Base-by-base conservation (phyloP, 176 grass and related monocot genomes). In the Musa schizocarpa region DNA sequence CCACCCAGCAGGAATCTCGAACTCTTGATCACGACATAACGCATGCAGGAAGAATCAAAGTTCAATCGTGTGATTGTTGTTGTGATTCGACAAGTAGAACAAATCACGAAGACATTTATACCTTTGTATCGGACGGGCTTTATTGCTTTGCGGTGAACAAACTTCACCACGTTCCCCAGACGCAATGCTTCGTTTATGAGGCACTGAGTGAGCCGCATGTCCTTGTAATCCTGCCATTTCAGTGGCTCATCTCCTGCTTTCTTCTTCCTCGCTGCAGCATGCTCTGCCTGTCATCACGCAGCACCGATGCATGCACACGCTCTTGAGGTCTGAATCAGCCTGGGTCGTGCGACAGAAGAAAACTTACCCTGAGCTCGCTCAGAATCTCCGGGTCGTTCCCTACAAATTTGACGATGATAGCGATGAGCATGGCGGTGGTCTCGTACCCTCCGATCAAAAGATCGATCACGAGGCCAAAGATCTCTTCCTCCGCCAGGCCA, bases 111-210 rank as follows among this genome's bases (percentile, higher is more conserved):
- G 1, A 52, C 57, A 21, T 51, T 43, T 43, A 72, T 63, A 75
- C 76, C 63, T 68, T 67, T 78, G 21, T 68, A 68, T 78, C 68
- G 50, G 54, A 78, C 68, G 29, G 76, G 76, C 20, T 78, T 78
- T 16, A 78, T 9, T 9, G 63, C 9, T 29, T 55, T 68, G 50
- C 76, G 76, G 54, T 68, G 76, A 13, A 78, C 62, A 68, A 52
- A 66, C 20, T 78, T 78, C 13, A 78, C 76, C 50, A 78, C 63
- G 29, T 55, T 78, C 14, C 76, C 62, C 0, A 78, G 14, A n/a
- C 76, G 50, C 23, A 78, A 63, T 1, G 63, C 76, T 78, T 78
- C 76, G 49, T 68, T 67, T 49, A 78, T 68, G 22, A 78, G 50
- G 63, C 49, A 68, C 24, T 48, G 62, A 29, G 76, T 78, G 54